Evolutionary conservation across 768 basidiomycete species (phyloP), one percentile per base, ranked within the genome.

Genomic region (Dendrothele bispora): DNA sequence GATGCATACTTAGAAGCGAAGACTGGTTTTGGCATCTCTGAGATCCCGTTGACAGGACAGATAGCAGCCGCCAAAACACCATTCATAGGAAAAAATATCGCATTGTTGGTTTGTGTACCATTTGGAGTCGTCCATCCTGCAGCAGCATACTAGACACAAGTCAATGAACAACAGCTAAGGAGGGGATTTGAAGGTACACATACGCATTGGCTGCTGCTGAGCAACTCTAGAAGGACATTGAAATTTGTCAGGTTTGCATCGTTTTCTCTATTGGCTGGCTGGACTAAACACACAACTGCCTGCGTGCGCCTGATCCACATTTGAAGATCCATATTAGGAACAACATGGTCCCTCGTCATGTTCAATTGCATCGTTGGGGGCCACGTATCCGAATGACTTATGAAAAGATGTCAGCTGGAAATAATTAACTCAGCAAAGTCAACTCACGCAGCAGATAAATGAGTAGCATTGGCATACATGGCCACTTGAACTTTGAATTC

Each of bases 21-120:
- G n/a, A n/a, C n/a, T n/a, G 37, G 18, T 29, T 29, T 47, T 7
- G 46, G 46, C 46, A 47, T 47, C 25, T 47, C 46, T 26, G 36
- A 22, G 8, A 47, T 47, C 5, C 46, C 46, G 22, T 8, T 39
- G 3, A 22, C 37, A 7, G 46, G 46, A 22, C 38, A 47, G 17
- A 47, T 37, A 11, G 46, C 38, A 3, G 37, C 46, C 26, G 39
- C 39, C n/a, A 47, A 28, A n/a, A n/a, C n/a, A 30, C 46, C 46
- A 39, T 47, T 36, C n/a, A 38, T 28, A 20, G 36, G 37, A n/a
- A 38, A 24, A 21, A 47, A 39, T 4, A 47, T 14, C 25, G 37
- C 46, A 22, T 47, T 47, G 38, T 39, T 39, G 3, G 46, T 39
- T 18, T 39, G 46, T 12, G 10, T 21, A 22, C 46, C 38, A 24